Conservation (phyloP, 345 rosid species). For the Moringa oleifera region DNA sequence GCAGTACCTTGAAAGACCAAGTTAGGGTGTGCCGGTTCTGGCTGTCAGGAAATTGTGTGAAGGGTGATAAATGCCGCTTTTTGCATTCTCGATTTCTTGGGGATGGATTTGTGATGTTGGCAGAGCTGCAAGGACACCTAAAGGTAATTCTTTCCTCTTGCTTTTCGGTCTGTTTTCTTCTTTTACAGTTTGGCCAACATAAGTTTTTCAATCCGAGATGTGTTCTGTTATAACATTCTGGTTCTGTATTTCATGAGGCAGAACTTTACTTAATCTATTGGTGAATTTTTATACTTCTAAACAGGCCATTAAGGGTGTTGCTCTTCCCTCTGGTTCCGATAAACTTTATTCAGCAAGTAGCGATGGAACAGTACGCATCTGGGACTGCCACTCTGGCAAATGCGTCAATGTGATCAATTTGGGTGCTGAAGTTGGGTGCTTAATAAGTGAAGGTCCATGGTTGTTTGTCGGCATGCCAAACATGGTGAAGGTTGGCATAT, state of each 20-base stretch:
- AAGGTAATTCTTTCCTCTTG: too few relatives aligned
- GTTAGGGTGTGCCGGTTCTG: slow-evolving; percentile 20
- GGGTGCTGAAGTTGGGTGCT: slow-evolving; percentile 41
- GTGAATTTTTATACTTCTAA: not conserved
- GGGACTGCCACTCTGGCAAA: slow-evolving; percentile 57
- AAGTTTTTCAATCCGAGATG: too few relatives aligned
- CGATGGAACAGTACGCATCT: slow-evolving; percentile 39
- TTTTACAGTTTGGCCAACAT: too few relatives aligned
- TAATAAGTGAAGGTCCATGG: slow-evolving; percentile 58
- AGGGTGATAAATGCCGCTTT: slow-evolving; percentile 24
- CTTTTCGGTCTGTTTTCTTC: too few relatives aligned
- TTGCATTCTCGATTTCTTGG: slow-evolving; percentile 25
- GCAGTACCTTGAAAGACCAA: slow-evolving; percentile 8
- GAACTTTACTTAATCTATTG: too few relatives aligned
- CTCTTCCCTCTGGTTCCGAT: slow-evolving; percentile 43
- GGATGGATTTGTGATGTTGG: slow-evolving; percentile 22
- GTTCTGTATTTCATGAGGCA: too few relatives aligned
- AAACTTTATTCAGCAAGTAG: slow-evolving; percentile 52
- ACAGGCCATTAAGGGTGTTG: slow-evolving; percentile 44
- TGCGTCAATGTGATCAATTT: slow-evolving; percentile 27
- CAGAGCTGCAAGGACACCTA: slow-evolving; percentile 28
- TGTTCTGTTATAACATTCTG: too few relatives aligned
- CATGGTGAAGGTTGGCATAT: slow-evolving; percentile 46
- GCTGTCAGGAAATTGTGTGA: slow-evolving; percentile 25
- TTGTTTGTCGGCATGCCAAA: slow-evolving; percentile 53